Evolutionary conservation across 2,329 filamentous ascomycete genomes (phyloP), one percentile per base, ranked within the genome.

Genomic region (Emericellopsis cladophorae): DNA sequence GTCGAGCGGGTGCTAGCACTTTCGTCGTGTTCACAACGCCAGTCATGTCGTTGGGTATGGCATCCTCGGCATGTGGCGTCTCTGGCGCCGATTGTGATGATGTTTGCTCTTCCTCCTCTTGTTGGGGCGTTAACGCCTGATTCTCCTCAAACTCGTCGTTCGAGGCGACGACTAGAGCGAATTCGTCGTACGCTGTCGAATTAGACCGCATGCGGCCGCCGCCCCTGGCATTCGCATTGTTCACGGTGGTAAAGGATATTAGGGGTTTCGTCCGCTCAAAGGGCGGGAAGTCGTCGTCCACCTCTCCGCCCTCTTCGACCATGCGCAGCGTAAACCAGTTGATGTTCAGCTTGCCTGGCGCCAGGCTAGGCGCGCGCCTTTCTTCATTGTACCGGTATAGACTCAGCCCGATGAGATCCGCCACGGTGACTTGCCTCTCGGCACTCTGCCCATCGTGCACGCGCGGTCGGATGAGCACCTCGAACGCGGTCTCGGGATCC

Each of bases 261-360:
- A 92, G 68, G 2, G 79, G 73, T 51, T 82, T 83, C 18, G 76
- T 85, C 31, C 85, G 72, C 43, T 84, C 81, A 33, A 92, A 67
- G 0, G 85, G 79, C 26, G 84, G 84, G 48, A 92, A 92, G 53
- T 92, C 86, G 48, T 87, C 83, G 49, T 93, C 85, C 1, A 90
- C 79, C 53, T 92, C 85, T 38, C 83, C 86, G 42, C 85, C 84
- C 54, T 92, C 79, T 45, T 92, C 79, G 2, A 89, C 84, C 78
- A 93, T 88, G 33, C 84, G 74, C 42, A 93, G 62, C 21, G 79
- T 85, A 82, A 84, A 92, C 66, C 79, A 79, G 53, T 90, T 90
- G 49, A 89, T 80, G 49, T 85, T 86, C 40, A 78, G 66, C 53
- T 86, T 84, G 39, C 79, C 74, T 2, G 64, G 56, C 0, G 76